Evolutionary conservation across 495 filamentous ascomycete species (phyloP), one percentile per base, ranked within the genome.

Genomic region (Diplogelasinospora grovesii): DNA sequence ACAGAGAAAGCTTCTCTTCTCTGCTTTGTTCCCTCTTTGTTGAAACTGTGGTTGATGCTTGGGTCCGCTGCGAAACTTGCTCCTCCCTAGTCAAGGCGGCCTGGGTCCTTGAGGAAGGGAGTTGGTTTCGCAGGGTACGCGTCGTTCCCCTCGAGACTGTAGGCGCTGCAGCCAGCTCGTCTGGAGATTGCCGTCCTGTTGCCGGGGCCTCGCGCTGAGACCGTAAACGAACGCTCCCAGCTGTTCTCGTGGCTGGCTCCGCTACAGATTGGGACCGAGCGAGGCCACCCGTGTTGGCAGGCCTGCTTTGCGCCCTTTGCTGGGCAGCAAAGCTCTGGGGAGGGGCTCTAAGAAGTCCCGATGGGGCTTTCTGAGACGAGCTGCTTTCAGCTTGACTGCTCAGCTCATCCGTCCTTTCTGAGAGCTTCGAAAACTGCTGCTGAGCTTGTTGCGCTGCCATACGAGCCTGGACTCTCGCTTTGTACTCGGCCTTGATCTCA

Each of bases 311-410:
- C 18, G 70, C 69, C 33, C 77, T 60, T 46, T 79, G 75, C 40
- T 79, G 75, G 5, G 77, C 77, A 8, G 77, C 77, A 51, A 75
- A 77, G 41, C 74, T 77, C 42, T 76, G 74, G 3, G 70, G 62
- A 1, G 69, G 62, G 3, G 65, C 62, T 14, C 68, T 60, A n/a
- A 68, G 50, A 18, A 70, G 49, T 7, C 65, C 59, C 0, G 55
- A 28, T 0, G 57, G 36, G 2, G 36, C 34, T 35, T 37, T 49
- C n/a, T 41, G 46, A 5, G 42, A 22, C 8, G 36, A 25, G 7
- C 18, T 53, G 26, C 38, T 54, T 26, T 57, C n/a, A n/a, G 48
- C 16, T 22, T 57, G 10, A 53, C 45, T 54, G 29, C 41, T 59
- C n/a, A 49, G 26, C 19, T 59, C 60, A 14, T 51, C 45, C 16